Base-by-base conservation (phyloP, 345 rosid genomes). In the Brassica juncea region DNA sequence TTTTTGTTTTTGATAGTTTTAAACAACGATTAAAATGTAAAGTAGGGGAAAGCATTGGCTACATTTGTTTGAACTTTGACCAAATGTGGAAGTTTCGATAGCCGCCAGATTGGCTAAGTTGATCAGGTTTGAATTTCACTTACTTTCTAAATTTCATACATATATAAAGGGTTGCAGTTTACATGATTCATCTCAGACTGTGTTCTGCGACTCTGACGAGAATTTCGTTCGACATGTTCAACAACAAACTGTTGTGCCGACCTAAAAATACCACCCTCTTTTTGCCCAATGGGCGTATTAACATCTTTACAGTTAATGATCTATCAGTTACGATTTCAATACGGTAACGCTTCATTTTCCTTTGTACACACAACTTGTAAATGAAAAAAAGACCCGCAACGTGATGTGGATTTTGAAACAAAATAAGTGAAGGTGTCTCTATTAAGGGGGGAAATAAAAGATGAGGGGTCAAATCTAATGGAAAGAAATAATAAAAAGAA, bases 381-480 rank as follows among this genome's bases (percentile, higher is more conserved):
- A 55, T 28, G n/a, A 10, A 62, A 11, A 60, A 11, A 59, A 31
- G 4, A 1, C 61, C 11, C 6, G 23, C 16, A 72, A 55, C 52
- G 63, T 66, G 77, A 66, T 19, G 77, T 79, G 44, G 78, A 66
- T 73, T 58, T 66, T 66, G 27, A 59, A 59, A 59, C 74, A 16
- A 14, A 10, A 44, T 2, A 54, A 4, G 39, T 19, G 25, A 35
- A 72, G 58, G 28, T 1, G 78, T 67, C 70, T 61, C 70, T 68
- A 12, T 49, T 49, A 25, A 9, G 12, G 57, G 70, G n/a, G n/a
- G 32, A 77, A 47, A 66, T 37, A 64, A 80, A 70, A 80, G 76
- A 2, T 54, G 73, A 75, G 71, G 80, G 83, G 76, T 64, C 83
- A 80, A 80, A 55, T 70, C 76, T 0, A 54, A 52, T 52, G 6